Percentiles rank a stretch among this genome's conserved stretches.
These are phyloP conservation scores for Hamamelis virginiana DNA, from an alignment of 164 flowering plant genomes.

Conservation along the genomic window DNA sequence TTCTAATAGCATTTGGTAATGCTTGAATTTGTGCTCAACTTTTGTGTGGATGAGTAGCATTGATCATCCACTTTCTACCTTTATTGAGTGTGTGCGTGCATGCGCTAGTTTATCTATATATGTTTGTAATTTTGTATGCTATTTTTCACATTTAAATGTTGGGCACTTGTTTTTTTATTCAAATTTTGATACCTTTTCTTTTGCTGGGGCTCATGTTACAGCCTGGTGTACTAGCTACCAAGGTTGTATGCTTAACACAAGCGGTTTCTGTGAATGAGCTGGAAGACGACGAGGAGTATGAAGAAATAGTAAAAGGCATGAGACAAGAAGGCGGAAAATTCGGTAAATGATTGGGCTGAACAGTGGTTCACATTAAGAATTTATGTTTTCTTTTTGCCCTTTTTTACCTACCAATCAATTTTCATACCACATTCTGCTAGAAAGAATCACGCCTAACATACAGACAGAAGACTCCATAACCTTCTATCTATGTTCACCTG, in stretches of 20 bases:
- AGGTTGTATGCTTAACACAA: constrained; percentile 82
- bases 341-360: constrained; percentile 38
- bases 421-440: constrained; percentile 50
- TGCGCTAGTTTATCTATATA: too few species aligned
- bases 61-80: too few species aligned
- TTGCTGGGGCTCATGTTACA: constrained; percentile 76
- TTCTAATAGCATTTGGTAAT: not conserved
- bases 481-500: constrained; percentile 25
- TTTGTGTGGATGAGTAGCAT: too few species aligned
- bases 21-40: not conserved
- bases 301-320: constrained; percentile 93
- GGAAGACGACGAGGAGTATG: constrained; percentile 82
- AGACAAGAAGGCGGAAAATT: constrained; percentile 79
- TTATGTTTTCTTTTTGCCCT: not conserved
- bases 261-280: constrained; percentile 77
- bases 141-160: too few species aligned
- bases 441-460: constrained; percentile 61
- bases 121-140: too few species aligned
- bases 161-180: not conserved
- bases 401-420: constrained; percentile 32
- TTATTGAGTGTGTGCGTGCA: too few species aligned
- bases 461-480: constrained; percentile 46
- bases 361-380: not conserved
- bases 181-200: constrained; percentile 1
- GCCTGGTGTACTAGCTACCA: constrained; percentile 58